Evolutionary conservation across 129 eudicot genomes (phyloP).

Genomic region (Artemisia annua): DNA sequence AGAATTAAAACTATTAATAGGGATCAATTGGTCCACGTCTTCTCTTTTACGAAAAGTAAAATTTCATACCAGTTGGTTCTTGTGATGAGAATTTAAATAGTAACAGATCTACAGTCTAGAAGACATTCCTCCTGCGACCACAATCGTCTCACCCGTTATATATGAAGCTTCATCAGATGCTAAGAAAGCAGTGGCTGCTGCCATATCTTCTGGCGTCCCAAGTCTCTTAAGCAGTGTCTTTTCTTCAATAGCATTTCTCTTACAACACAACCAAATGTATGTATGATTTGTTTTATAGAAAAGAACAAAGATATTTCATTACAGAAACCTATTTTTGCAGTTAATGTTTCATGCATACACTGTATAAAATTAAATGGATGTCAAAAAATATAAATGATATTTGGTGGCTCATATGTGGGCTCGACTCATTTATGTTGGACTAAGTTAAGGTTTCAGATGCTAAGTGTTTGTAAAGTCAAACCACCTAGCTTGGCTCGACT

Average conservation of each 20-base stretch:
- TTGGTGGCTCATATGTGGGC: no score
- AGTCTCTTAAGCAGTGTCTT: constrained; percentile 68
- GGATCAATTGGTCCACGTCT: background rate
- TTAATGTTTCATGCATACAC: no score
- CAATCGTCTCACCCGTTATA: constrained; percentile 86
- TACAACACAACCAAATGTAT: background rate
- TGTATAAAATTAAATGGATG: no score
- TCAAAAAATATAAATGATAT: no score
- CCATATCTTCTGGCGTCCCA: constrained; percentile 92
- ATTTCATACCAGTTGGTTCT: background rate
- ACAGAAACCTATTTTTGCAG: no score
- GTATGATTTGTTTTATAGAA: no score
- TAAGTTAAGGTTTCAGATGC: no score
- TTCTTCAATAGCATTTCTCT: background rate
- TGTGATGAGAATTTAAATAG: background rate
- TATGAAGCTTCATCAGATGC: constrained; percentile 92
- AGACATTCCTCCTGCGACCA: constrained; percentile 87
- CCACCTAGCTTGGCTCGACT: no score
- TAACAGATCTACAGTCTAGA: constrained; percentile 55
- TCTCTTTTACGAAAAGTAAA: background rate
- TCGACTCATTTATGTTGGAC: no score
- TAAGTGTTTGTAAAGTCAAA: no score
- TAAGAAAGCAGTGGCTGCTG: constrained; percentile 78
- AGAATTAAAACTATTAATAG: background rate
- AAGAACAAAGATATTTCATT: no score